Base-by-base conservation (phyloP, 805 yeast species). In the Isabelozyma rhagii region DNA sequence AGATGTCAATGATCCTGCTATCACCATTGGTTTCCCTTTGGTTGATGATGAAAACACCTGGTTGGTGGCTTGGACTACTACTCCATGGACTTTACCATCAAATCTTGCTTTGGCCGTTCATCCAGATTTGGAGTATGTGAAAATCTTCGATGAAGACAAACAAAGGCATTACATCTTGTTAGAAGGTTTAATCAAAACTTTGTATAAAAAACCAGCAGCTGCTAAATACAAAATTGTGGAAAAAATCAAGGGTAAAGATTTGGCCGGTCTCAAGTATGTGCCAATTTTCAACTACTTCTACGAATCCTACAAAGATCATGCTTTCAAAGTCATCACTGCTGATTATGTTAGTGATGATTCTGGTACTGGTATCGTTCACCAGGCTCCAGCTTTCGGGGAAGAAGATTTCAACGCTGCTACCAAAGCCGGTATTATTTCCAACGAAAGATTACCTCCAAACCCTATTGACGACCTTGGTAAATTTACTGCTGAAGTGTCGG, bases 331-430 rank as follows among this genome's bases (percentile, higher is more conserved):
- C 58, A 83, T 89, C 60, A 74, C 78, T 51, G 97, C 85, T 51
- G 87, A 80, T 59, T 94, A 88, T 63, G 99, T 94, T 61, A 82
- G 96, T 45, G 84, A 78, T 55, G 99, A 94, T 57, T 87, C 96
- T 43, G 99, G 99, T 90, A 89, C 99, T 49, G 99, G 99, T 84
- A 83, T 94, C 65, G 99, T 94, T 54, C 99, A 94, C 72, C 97
- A 92, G 69, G 84, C 99, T 45, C 99, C 99, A 55, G 94, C 98
- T 47, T 94, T 91, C 73, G 99, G 99, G 87, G 99, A 94, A 77
- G 96, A 84, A 71, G 99, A 94, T 93, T 91, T 83, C 80, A 81
- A 79, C 57, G 96, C 86, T 57, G 87, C 96, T 63, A 77, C 82
- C 44, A 82, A 78, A 18, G 81, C 83, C 31, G 97, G 97, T 54